A percentile compares a stretch with the other conserved stretches of the same genome.
Conservation (phyloP, 306 rosid genomes). For the Casuarina glauca region DNA sequence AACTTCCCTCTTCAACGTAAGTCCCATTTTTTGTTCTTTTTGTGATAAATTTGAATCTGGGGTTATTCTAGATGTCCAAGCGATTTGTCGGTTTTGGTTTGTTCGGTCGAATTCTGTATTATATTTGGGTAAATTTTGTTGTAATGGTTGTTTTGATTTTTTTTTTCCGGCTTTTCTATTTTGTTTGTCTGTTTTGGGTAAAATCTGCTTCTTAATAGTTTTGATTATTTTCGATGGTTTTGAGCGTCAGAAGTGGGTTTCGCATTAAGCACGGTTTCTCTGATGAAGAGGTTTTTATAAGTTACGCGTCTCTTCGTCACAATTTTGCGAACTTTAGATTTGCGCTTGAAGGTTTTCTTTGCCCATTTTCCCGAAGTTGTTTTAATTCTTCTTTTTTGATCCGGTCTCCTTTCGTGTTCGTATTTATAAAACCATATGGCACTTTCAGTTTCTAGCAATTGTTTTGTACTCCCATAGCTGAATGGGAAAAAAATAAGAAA, state of each 20-base stretch:
- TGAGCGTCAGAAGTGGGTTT: slow-evolving; percentile 12
- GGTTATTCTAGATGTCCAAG: slow-evolving; percentile 15
- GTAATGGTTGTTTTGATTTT: slow-evolving; percentile 16
- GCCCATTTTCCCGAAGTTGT: background rate
- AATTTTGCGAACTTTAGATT: background rate
- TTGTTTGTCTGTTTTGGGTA: background rate
- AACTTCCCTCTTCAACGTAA: slow-evolving; percentile 58
- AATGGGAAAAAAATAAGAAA: background rate
- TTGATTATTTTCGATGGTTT: slow-evolving; percentile 19
- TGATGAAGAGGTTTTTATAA: background rate
- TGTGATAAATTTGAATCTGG: slow-evolving; percentile 19
- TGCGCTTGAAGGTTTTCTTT: background rate
- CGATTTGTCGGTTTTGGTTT: background rate
- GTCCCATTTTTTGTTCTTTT: slow-evolving; percentile 10
- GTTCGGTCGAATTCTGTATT: background rate
- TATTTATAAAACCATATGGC: slow-evolving; percentile 15
- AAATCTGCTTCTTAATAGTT: slow-evolving; percentile 16
- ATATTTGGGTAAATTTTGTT: slow-evolving; percentile 2
- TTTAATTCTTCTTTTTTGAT: slow-evolving; percentile 7
- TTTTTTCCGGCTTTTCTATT: slow-evolving; percentile 2
- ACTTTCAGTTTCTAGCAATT: slow-evolving; percentile 2
- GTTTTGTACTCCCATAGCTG: slow-evolving; percentile 8
- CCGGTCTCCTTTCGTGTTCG: slow-evolving; percentile 17
- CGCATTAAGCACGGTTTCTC: background rate
- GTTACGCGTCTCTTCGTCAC: background rate